A percentile compares a stretch with the other conserved stretches of the same genome.
Evolutionary conservation across 2,329 filamentous ascomycete genomes (phyloP).

Genomic region (Metarhizium brunneum): DNA sequence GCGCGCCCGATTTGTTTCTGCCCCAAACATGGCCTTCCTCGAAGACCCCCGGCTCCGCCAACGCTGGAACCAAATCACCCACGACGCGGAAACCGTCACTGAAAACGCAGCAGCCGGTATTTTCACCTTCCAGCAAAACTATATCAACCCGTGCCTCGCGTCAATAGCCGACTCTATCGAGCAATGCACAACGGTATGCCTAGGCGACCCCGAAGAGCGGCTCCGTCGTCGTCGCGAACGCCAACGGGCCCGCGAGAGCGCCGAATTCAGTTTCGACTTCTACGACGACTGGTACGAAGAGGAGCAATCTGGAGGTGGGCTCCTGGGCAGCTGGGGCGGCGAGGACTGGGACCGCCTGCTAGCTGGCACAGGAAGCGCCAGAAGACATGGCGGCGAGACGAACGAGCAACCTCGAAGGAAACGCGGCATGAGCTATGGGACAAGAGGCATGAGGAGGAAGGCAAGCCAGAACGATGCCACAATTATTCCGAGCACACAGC

Average conservation of each 20-base stretch:
- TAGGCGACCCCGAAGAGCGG: constrained; percentile 65
- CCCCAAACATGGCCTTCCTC: constrained; percentile 44
- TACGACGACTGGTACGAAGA: constrained; percentile 91
- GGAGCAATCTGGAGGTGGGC: constrained; percentile 37
- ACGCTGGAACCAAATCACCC: constrained; percentile 85
- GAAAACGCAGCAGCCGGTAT: constrained; percentile 86
- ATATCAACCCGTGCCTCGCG: constrained; percentile 71
- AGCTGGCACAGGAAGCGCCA: constrained; percentile 52
- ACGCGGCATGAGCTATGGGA: constrained; percentile 84
- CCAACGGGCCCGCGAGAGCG: constrained; percentile 46
- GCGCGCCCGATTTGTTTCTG: constrained; percentile 14
- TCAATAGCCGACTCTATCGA: constrained; percentile 58
- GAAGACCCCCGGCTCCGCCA: constrained; percentile 85
- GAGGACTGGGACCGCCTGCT: constrained; percentile 82
- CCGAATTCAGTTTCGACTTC: constrained; percentile 89
- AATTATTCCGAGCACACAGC: constrained; percentile 79
- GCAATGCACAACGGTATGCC: constrained; percentile 62
- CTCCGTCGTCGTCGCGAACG: constrained; percentile 59
- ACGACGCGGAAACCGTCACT: constrained; percentile 83
- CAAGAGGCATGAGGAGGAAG: constrained; percentile 45
- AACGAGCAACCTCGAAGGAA: constrained; percentile 61
- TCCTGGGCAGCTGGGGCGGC: constrained; percentile 65
- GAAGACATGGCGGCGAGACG: constrained; percentile 25
- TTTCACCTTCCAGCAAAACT: constrained; percentile 80
- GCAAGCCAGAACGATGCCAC: constrained; percentile 64